These are phyloP conservation scores for Trypanosoma boissoni DNA, from an alignment of 208 protist genomes.

Conservation along the genomic window DNA sequence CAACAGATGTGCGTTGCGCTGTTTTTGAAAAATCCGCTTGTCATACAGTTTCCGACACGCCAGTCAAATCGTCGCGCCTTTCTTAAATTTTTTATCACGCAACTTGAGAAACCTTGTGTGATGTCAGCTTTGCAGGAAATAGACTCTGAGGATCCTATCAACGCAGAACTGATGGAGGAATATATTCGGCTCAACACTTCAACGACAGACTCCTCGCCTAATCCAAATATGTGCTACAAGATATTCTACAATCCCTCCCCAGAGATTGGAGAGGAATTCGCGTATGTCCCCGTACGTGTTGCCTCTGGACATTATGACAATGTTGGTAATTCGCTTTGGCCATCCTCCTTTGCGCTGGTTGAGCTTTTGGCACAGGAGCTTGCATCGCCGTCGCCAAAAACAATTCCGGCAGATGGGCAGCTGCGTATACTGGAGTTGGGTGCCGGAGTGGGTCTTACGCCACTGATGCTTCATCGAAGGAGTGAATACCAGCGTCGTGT, in stretches of 20 bases:
- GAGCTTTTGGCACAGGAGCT: constrained; percentile 68
- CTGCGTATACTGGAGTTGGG: constrained; percentile 75
- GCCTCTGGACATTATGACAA: constrained; percentile 65
- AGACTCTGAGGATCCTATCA: constrained; percentile 34
- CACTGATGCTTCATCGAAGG: constrained; percentile 45
- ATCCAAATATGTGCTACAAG: constrained; percentile 64
- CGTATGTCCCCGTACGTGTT: constrained; percentile 58
- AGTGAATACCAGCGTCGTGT: constrained; percentile 40
- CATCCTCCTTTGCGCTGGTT: constrained; percentile 70
- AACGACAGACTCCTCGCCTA: constrained; percentile 7
- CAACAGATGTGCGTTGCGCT: constrained; percentile 52
- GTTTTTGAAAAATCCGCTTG: constrained; percentile 59
- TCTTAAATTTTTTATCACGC: constrained; percentile 60
- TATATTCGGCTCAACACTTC: constrained; percentile 46
- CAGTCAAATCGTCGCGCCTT: constrained; percentile 47
- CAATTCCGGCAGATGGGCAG: constrained; percentile 18
- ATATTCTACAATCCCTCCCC: constrained; percentile 33
- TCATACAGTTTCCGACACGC: constrained; percentile 49
- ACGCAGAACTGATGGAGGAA: constrained; percentile 54
- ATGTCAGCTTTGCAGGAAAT: constrained; percentile 2
- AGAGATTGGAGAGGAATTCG: background rate
- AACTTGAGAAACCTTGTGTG: constrained; percentile 44
- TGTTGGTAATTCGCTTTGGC: constrained; percentile 79
- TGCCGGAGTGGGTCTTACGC: constrained; percentile 68
- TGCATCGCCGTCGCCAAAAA: background rate